Evolutionary conservation across 2,329 filamentous ascomycete genomes (phyloP).

Genomic region (Dactylellina drechsleri): DNA sequence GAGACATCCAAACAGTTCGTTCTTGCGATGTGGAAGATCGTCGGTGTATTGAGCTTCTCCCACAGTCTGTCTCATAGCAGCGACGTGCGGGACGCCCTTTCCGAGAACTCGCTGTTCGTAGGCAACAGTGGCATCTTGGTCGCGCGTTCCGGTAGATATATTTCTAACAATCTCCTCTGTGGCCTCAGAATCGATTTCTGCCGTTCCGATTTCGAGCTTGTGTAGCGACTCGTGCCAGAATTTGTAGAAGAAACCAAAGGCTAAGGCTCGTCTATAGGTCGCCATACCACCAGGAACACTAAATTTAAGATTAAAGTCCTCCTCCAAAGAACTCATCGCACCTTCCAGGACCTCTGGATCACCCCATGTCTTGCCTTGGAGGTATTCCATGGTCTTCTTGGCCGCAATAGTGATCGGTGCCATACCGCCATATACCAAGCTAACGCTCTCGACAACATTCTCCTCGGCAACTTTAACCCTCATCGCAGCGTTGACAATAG

Average conservation of each 20-base stretch:
- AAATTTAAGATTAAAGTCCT: slow-evolving; percentile 87
- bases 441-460: slow-evolving; percentile 76
- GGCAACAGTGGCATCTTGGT: slow-evolving; percentile 76
- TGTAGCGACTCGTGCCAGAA: slow-evolving; percentile 91
- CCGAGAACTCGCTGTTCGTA: slow-evolving; percentile 87
- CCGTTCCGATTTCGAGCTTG: slow-evolving; percentile 66
- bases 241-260: slow-evolving; percentile 93
- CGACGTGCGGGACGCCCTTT: slow-evolving; percentile 85
- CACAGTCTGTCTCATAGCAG: slow-evolving; percentile 90
- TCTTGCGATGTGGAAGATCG: slow-evolving; percentile 85
- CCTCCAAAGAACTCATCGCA: slow-evolving; percentile 85
- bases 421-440: slow-evolving; percentile 94
- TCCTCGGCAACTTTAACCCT: slow-evolving; percentile 76
- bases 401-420: slow-evolving; percentile 90
- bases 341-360: slow-evolving; percentile 87
- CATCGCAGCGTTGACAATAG: slow-evolving; percentile 90
- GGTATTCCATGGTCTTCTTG: slow-evolving; percentile 77
- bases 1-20: slow-evolving; percentile 87
- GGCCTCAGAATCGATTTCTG: slow-evolving; percentile 70
- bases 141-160: slow-evolving; percentile 82
- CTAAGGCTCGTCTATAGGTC: slow-evolving; percentile 89
- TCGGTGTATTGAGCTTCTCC: slow-evolving; percentile 97
- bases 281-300: slow-evolving; percentile 97
- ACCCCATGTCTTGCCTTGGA: slow-evolving; percentile 81
- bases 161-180: slow-evolving; percentile 85